Evolutionary conservation across 768 basidiomycete species (phyloP), one percentile per base, ranked within the genome.

Genomic region (Thelephora ganbajun): DNA sequence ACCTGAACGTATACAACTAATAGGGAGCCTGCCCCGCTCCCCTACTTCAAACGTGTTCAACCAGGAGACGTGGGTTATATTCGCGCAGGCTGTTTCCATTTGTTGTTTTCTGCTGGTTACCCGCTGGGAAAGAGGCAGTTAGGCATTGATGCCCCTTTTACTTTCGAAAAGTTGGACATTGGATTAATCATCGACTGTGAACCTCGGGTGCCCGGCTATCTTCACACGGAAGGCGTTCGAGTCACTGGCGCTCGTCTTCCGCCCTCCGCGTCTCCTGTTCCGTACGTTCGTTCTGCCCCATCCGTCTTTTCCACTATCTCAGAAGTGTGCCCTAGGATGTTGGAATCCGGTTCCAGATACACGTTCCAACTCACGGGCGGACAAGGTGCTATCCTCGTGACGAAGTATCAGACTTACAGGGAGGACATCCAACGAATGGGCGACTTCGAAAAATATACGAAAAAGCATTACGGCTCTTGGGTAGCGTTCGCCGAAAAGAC

Each of bases 61-160:
- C 36, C 45, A 39, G 50, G 48, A 6, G 37, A 51, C 33, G 50
- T 51, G 3, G 50, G 50, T 5, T 51, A 48, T 44, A 35, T 51
- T 6, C 18, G n/a, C 18, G 14, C n/a, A 3, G 47, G 50, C 2
- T 12, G 47, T 2, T n/a, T n/a, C n/a, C n/a, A n/a, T n/a, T n/a
- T n/a, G n/a, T n/a, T n/a, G n/a, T n/a, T n/a, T n/a, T n/a, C 48
- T 51, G 33, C 47, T n/a, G n/a, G n/a, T n/a, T n/a, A n/a, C n/a
- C n/a, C n/a, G n/a, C n/a, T n/a, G n/a, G n/a, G n/a, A n/a, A 45
- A 4, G 12, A 16, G 41, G 7, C 5, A n/a, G 3, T 42, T 48
- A 6, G 49, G 49, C 3, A 14, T 19, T 11, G 49, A 50, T 30
- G 49, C 47, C 6, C 50, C 50, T 14, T 39, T 44, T 18, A 37